Evolutionary conservation across 2,329 filamentous ascomycete species (phyloP), one percentile per base, ranked within the genome.

Genomic region (Penicillium sp.): DNA sequence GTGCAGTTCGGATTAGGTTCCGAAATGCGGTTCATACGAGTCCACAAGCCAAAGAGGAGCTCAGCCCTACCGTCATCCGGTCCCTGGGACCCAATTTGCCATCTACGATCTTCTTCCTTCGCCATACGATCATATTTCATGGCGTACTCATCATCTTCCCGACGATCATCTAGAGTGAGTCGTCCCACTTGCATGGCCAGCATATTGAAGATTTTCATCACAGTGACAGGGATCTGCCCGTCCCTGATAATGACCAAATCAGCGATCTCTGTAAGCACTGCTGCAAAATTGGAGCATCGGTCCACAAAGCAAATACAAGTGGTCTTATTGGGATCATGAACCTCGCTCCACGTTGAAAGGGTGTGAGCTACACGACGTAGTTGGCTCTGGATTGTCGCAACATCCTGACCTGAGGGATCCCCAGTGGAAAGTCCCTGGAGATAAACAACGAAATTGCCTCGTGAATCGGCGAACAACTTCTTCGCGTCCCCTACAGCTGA

Each of bases 71-170:
- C 38, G 4, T 49, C 29, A 43, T 43, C 38, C 1, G 18, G 47
- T 49, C 36, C 47, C 29, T 49, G 38, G 27, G 38, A 49, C 11
- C 11, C 4, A 26, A 49, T 34, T 18, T 49, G 27, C 47, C 47
- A 50, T 29, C 40, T 50, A 36, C 19, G 39, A 19, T 50, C 39
- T 44, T 50, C 47, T 11, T 50, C 39, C 29, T 44, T 44, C 9
- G 39, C 47, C 39, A 35, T 29, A 7, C n/a, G 30, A 18, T 34
- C 47, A 11, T 27, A 50, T 2, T 2, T 1, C n/a, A 18, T 14
- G n/a, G 47, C 39, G 18, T 43, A 50, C 29, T 27, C 4, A 18
- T 50, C 47, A 18, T 32, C 38, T 18, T 23, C 19, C 8, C 14
- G 19, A 43, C 27, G 14, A n/a, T 14, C 30, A 8, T 50, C 29